Percentiles rank a stretch among this genome's conserved stretches.
Evolutionary conservation across 331 rosid genomes (phyloP).

Genomic region (Prunus yedoensis): DNA sequence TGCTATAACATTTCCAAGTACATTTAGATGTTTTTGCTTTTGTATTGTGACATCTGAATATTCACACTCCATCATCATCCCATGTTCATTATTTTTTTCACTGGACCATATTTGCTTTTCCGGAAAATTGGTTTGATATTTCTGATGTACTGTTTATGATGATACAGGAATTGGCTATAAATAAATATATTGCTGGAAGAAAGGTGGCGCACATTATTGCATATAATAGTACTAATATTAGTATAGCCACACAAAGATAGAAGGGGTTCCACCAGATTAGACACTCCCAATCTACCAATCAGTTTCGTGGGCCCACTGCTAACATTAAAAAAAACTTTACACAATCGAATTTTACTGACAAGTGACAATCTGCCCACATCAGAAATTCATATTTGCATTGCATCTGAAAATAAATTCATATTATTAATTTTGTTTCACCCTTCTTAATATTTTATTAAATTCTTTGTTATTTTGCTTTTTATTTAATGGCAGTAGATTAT

Average conservation of each 20-base stretch:
- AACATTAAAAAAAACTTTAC: background rate
- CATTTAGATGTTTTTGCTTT: too few relatives aligned
- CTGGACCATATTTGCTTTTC: too few relatives aligned
- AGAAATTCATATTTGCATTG: background rate
- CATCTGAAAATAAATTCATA: background rate
- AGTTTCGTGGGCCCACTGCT: background rate
- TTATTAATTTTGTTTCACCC: background rate
- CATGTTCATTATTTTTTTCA: too few relatives aligned
- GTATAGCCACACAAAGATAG: background rate
- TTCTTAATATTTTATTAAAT: background rate
- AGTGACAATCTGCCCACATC: background rate
- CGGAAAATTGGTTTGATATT: too few relatives aligned
- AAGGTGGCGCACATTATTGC: background rate
- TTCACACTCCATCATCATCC: too few relatives aligned
- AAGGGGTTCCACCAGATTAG: conserved; percentile 11
- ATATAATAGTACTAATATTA: background rate
- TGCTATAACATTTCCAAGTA: too few relatives aligned
- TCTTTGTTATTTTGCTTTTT: background rate
- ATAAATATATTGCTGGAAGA: too few relatives aligned
- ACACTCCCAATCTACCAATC: conserved; percentile 9
- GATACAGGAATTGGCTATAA: too few relatives aligned
- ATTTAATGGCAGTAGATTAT: background rate
- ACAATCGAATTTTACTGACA: background rate
- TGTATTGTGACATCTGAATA: too few relatives aligned
- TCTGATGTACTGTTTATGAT: too few relatives aligned